Evolutionary conservation across 306 rosid species (phyloP), one percentile per base, ranked within the genome.

Genomic region (Dicorynia guianensis): DNA sequence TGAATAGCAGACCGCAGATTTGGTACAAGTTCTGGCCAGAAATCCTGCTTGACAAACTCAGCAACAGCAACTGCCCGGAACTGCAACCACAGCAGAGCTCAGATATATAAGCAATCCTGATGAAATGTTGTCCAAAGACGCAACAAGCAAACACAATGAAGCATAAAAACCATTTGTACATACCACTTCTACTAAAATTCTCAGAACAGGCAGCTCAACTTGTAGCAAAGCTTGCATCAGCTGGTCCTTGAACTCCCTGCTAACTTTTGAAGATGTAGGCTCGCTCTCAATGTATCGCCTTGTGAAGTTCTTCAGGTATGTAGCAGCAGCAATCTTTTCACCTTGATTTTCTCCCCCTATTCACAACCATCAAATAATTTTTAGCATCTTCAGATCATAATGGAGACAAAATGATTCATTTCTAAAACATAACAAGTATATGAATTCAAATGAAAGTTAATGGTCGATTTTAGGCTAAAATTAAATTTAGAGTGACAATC

Each of bases 191-290:
- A 87, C 88, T 69, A 93, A 80, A 75, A 90, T 82, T 84, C 83
- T 93, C 11, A 93, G 84, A 63, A 93, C 77, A 0, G 86, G 58
- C 0, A 86, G 86, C 36, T 93, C 88, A 19, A 75, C 91, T 78
- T 76, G 93, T 64, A 93, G 91, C 87, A 89, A 63, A 70, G 91
- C 84, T 72, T 79, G 91, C 84, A 93, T 8, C 47, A 93, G 88
- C 82, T 87, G 86, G 59, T 86, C 91, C 85, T 90, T 93, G 76
- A 93, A 89, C 80, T 91, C 98, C 77, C 82, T 90, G 71, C 95
- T 83, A 20, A 90, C 91, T 40, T 84, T 82, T 4, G 87, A 87
- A 74, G 67, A 75, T 11, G 79, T 40, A 25, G 10, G 30, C 11
- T 85, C 85, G 11, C 72, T 81, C 39, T 86, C 92, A 14, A 86